Evolutionary conservation across 2,329 filamentous ascomycete genomes (phyloP), one percentile per base, ranked within the genome.

Genomic region (Phialocephala subalpina): DNA sequence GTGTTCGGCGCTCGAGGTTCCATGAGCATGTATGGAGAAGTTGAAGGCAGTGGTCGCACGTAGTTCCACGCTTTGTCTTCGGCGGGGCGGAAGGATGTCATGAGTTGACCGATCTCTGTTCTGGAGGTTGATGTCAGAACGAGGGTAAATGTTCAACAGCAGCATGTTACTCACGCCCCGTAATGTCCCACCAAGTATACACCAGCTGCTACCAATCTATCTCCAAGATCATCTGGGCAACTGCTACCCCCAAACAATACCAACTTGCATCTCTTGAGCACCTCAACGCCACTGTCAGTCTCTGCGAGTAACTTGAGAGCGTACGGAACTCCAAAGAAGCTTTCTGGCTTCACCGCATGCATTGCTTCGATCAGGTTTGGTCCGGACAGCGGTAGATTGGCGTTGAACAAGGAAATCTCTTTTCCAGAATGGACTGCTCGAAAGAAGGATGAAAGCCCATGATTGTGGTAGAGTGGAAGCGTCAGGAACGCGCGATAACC

Each of bases 271-370:
- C 77, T 75, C 0, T 76, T 75, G 18, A 90, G 75, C 1, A 77
- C 77, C 0, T 77, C 71, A 16, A 89, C 80, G 0, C 88, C 89
- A 20, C 83, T 81, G 0, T 84, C 78, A 0, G 82, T 82, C 72
- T 91, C 89, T 0, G 83, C 83, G 0, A 91, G 79, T 0, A 92
- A 77, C 71, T 91, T 90, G 20, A 92, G 75, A 0, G 86, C 84
- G 69, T 90, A 91, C 0, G 89, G 89, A 0, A 91, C 89, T 2
- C 81, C 83, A 64, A 89, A 84, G 36, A 91, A 83, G 22, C 85
- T 83, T 61, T 90, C 82, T 0, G 85, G 80, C 20, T 80, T 68
- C 63, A 81, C 73, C 8, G 73, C 74, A 8, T 76, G 69, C 70
- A 87, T 80, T 12, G 81, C 81, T 5, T 77, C 73, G 1, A 84